These are phyloP conservation scores for Sarcocystis neurona DNA, from an alignment of 169 alveolate genomes.

Conservation along the genomic window DNA sequence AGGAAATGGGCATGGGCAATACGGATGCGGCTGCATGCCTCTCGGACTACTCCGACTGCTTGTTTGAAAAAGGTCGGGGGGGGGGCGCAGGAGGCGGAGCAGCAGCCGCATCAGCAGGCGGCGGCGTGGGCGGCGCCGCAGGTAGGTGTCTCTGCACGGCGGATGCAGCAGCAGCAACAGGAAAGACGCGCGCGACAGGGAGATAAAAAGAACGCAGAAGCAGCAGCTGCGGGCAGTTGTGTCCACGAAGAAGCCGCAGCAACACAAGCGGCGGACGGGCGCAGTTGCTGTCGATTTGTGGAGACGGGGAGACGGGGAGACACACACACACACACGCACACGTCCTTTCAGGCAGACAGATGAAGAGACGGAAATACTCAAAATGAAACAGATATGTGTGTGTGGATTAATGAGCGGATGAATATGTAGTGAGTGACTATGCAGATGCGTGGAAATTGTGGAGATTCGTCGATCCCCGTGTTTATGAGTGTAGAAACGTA, in stretches of 20 bases:
- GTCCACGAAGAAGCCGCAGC: not conserved
- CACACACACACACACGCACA: too few species aligned
- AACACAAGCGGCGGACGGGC: not conserved
- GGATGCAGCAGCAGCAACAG: not conserved
- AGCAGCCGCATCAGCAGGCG: not conserved
- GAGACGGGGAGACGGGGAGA: too few species aligned
- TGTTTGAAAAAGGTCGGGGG: not conserved
- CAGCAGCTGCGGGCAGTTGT: not conserved
- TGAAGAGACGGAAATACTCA: too few species aligned
- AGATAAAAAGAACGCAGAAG: not conserved
- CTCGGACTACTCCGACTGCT: conserved; percentile 49
- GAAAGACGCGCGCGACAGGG: too few species aligned
- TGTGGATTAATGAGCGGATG: too few species aligned
- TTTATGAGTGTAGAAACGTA: too few species aligned
- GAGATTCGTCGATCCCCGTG: too few species aligned
- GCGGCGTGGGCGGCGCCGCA: not conserved
- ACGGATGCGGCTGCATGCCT: conserved; percentile 39
- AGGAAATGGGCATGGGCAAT: conserved; percentile 22
- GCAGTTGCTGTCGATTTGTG: not conserved
- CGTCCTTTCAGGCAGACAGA: too few species aligned
- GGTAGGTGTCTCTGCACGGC: not conserved
- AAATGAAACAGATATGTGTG: too few species aligned
- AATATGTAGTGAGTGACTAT: too few species aligned
- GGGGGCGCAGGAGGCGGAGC: not conserved
- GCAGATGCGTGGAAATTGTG: too few species aligned